Evolutionary conservation across 2,329 filamentous ascomycete species (phyloP).

Genomic region (Dactylellina sp.): DNA sequence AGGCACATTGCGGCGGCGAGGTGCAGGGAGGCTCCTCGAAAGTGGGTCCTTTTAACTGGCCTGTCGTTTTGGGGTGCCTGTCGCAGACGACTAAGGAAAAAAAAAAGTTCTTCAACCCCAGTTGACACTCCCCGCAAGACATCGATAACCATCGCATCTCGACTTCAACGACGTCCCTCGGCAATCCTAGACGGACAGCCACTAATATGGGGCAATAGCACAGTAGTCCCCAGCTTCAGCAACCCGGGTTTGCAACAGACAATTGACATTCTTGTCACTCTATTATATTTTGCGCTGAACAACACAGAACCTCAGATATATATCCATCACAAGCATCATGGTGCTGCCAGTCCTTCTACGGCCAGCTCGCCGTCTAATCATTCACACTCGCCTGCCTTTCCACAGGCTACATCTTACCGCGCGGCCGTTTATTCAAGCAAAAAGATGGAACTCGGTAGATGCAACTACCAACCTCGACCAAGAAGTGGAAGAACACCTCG

Average conservation of each 20-base stretch:
- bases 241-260: neutral
- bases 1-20: too few species aligned
- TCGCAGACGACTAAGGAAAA: slow-evolving; percentile 7
- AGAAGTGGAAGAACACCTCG: slow-evolving; percentile 60
- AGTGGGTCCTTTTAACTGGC: too few species aligned
- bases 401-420: neutral
- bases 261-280: neutral
- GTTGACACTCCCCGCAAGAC: too few species aligned
- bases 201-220: slow-evolving; percentile 5
- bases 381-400: slow-evolving; percentile 16
- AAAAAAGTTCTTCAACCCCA: neutral
- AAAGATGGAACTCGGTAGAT: slow-evolving; percentile 26
- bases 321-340: slow-evolving; percentile 13
- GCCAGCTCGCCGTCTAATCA: slow-evolving; percentile 31
- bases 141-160: slow-evolving; percentile 1
- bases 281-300: slow-evolving; percentile 3
- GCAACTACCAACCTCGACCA: slow-evolving; percentile 31
- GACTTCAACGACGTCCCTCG: slow-evolving; percentile 12
- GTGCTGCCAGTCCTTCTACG: slow-evolving; percentile 43
- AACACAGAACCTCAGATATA: slow-evolving; percentile 1
- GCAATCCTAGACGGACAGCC: neutral
- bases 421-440: slow-evolving; percentile 6
- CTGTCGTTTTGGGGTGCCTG: neutral
- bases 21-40: too few species aligned
- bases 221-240: neutral